phyloP scores from a whole-genome alignment of 768 basidiomycete species.

The Cystofilobasidium capitatum region DNA sequence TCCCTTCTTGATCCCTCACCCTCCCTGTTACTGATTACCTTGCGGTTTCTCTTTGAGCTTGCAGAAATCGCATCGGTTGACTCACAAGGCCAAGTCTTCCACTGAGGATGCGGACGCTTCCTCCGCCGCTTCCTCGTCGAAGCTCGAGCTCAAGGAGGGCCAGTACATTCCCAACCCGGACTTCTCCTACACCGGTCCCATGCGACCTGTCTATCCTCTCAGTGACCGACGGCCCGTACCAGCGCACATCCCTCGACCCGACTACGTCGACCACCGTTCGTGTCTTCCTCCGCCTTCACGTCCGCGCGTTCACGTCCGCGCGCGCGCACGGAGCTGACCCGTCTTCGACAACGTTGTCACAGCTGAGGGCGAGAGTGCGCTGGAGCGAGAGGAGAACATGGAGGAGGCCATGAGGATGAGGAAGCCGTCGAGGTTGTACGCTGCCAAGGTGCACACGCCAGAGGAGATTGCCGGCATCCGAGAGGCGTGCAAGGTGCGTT shows the following conservation, averaged over 20 bases:
- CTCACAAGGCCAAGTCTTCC: slow-evolving; percentile 48
- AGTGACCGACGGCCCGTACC: slow-evolving; percentile 68
- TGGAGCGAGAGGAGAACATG: slow-evolving; percentile 42
- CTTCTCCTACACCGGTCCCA: slow-evolving; percentile 64
- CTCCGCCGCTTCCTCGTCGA: slow-evolving; percentile 28
- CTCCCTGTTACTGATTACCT: slow-evolving; percentile 10
- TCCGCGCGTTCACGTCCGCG: not conserved
- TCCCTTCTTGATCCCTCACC: slow-evolving; percentile 3
- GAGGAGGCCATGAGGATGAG: slow-evolving; percentile 17
- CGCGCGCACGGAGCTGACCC: not conserved
- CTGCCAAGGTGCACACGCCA: slow-evolving; percentile 48
- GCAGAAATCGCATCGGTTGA: slow-evolving; percentile 71
- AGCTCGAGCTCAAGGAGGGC: slow-evolving; percentile 33
- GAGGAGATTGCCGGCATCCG: slow-evolving; percentile 87
- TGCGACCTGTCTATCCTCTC: slow-evolving; percentile 81
- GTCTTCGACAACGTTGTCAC: not conserved
- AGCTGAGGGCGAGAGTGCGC: slow-evolving; percentile 51
- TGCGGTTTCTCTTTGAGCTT: not conserved
- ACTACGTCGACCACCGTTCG: slow-evolving; percentile 68
- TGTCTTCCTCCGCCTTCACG: not conserved
- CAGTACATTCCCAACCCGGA: slow-evolving; percentile 40
- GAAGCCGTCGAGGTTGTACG: slow-evolving; percentile 34
- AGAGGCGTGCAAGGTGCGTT: slow-evolving; percentile 66
- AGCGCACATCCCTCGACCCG: slow-evolving; percentile 71
- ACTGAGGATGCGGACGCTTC: not conserved